A percentile compares a stretch with the other conserved stretches of the same genome.
Evolutionary conservation across 2,329 filamentous ascomycete species (phyloP).

Genomic region (Calycina marina): DNA sequence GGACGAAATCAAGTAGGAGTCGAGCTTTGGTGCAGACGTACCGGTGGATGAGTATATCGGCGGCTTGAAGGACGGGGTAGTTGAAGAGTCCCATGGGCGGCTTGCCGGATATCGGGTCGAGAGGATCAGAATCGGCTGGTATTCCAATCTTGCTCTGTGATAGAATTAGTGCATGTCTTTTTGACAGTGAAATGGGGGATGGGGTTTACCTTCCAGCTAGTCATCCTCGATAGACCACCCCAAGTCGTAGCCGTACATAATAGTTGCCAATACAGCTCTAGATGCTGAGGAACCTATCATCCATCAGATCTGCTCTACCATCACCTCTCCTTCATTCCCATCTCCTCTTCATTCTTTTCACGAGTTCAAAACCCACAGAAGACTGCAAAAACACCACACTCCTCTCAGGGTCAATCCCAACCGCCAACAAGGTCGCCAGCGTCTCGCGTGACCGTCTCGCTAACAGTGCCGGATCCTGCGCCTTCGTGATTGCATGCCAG

Average conservation of each 20-base stretch:
- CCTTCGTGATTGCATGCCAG: constrained; percentile 78
- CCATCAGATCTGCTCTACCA: background rate
- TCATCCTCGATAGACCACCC: constrained; percentile 95
- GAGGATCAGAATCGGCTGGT: constrained; percentile 37
- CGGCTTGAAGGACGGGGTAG: constrained; percentile 90
- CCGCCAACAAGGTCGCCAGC: constrained; percentile 66
- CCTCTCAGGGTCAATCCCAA: constrained; percentile 67
- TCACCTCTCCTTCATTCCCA: background rate
- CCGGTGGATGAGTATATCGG: constrained; percentile 81
- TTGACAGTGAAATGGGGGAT: too few species aligned
- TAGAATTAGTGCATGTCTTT: too few species aligned
- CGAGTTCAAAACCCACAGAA: constrained; percentile 34
- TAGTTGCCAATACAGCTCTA: constrained; percentile 94
- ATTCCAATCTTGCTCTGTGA: constrained; percentile 63
- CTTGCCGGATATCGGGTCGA: constrained; percentile 44
- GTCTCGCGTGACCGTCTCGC: constrained; percentile 54
- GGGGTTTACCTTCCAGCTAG: constrained; percentile 77
- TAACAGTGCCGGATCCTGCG: constrained; percentile 49
- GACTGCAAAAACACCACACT: constrained; percentile 76
- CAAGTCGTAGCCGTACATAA: constrained; percentile 73
- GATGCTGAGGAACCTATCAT: constrained; percentile 55
- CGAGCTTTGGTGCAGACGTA: constrained; percentile 27
- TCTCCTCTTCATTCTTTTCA: background rate
- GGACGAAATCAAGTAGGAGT: too few species aligned
- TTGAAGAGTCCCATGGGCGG: constrained; percentile 74